phyloP scores from a whole-genome alignment of 306 rosid species.

The Cicer cuneatum region DNA sequence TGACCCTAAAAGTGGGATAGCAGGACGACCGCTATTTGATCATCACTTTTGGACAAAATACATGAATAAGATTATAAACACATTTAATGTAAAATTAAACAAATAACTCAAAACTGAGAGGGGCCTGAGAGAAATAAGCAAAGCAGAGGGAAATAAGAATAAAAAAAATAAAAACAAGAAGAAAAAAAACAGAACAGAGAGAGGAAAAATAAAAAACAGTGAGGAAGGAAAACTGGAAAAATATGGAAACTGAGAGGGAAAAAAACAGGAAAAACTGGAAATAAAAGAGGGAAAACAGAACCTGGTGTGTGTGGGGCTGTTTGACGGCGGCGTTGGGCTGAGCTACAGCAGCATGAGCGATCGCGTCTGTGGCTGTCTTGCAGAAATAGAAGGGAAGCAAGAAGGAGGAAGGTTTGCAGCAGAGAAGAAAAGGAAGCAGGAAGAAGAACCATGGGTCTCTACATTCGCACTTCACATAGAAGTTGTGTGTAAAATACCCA shows the following conservation, averaged over 20 bases:
- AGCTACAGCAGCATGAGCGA: not conserved
- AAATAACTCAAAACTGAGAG: not conserved
- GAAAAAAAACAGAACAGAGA: not conserved
- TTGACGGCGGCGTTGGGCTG: not conserved
- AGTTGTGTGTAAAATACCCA: not conserved
- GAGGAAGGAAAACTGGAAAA: not conserved
- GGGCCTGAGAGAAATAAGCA: not conserved
- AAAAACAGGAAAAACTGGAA: not conserved
- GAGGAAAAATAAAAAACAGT: not conserved
- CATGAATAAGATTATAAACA: not conserved
- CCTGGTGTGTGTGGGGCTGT: not conserved
- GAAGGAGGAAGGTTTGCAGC: not conserved
- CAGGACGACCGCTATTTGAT: not conserved
- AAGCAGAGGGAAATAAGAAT: not conserved
- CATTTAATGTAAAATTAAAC: not conserved
- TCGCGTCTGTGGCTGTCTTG: not conserved
- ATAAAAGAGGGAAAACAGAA: not conserved
- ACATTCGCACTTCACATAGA: not conserved
- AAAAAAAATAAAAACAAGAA: not conserved
- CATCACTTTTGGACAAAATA: not conserved
- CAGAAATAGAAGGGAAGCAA: not conserved
- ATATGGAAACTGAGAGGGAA: not conserved
- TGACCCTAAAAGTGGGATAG: not conserved
- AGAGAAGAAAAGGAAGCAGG: not conserved
- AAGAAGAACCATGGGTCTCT: not conserved